Base-by-base conservation (phyloP, 192 early-diverging fungal genomes). In the Coemansia sp. region DNA sequence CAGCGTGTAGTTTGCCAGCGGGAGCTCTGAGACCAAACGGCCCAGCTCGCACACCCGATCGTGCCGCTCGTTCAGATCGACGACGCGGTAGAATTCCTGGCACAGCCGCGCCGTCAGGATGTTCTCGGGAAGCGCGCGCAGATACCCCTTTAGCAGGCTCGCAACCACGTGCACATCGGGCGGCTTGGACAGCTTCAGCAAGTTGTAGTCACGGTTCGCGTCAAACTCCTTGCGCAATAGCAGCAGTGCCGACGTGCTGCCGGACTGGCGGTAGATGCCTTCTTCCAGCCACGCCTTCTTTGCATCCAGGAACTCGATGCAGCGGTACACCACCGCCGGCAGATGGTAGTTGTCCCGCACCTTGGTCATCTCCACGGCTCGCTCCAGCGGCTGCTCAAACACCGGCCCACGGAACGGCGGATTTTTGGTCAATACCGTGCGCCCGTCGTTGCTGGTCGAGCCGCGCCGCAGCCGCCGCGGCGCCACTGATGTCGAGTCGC, bases 151-250 rank as follows among this genome's bases (percentile, higher is more conserved):
- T 32, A 98, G 79, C 40, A 97, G 55, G 11, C 93, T 92, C 28
- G 93, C 86, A 21, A 98, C 85, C 0, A 87, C 92, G 60, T 98
- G 96, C n/a, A 93, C 85, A 54, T 98, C 96, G 26, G 93, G 90
- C 44, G 81, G 83, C 54, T 79, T 75, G 17, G 62, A 61, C 48
- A 67, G 48, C 56, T 78, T 74, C 21, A 76, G 53, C 28, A 80
- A 23, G 41, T 74, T 73, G 58, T 62, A 64, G 55, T 75, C 67
- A 53, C 68, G 58, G 73, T 67, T 71, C 42, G 49, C 53, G 58
- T 98, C 88, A 43, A 98, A 98, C 45, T 82, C 73, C 35, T 85
- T 84, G 69, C 87, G 90, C 47, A 98, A 75, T 42, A 46, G 50
- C 51, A 88, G 82, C 56, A 97, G 89, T 27, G 83, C 80, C 6